Percentiles rank a stretch among this genome's conserved stretches.
Evolutionary conservation across 805 yeast genomes (phyloP).

Genomic region (Cyberlindnera nakhonratchasimensis): DNA sequence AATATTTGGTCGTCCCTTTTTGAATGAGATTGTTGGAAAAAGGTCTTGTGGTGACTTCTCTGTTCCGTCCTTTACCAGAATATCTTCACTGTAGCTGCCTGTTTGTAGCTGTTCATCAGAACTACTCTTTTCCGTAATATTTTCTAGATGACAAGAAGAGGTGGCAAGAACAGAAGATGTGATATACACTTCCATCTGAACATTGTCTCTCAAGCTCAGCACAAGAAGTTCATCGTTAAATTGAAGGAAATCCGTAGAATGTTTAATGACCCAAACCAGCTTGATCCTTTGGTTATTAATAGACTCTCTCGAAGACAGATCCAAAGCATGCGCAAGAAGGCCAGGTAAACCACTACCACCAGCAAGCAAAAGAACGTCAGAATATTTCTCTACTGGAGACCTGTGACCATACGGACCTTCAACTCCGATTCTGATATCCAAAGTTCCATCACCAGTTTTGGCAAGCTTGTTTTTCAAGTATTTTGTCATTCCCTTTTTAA

Average conservation of each 20-base stretch:
- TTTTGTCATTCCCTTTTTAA: constrained; percentile 58
- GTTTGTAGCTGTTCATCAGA: background rate
- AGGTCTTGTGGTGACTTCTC: background rate
- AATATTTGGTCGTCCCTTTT: constrained; percentile 47
- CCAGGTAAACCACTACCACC: constrained; percentile 57
- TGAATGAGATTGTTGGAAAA: constrained; percentile 28
- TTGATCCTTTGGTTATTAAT: constrained; percentile 35
- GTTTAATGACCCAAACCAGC: constrained; percentile 63
- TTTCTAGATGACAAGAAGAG: background rate
- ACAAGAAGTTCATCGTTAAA: constrained; percentile 41
- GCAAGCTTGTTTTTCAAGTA: constrained; percentile 33
- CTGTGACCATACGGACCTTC: constrained; percentile 64
- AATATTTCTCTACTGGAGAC: constrained; percentile 37
- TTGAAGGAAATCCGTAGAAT: constrained; percentile 46
- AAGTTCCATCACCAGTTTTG: constrained; percentile 28
- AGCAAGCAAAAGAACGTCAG: constrained; percentile 40
- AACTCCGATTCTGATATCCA: constrained; percentile 37
- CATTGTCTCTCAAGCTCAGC: constrained; percentile 23
- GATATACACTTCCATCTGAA: constrained; percentile 35
- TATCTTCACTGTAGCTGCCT: constrained; percentile 16
- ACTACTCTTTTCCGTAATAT: background rate
- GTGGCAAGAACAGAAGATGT: constrained; percentile 23
- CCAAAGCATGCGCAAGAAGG: constrained; percentile 39
- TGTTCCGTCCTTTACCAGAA: background rate
- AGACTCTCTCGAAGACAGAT: constrained; percentile 25